Conservation (phyloP, 192 early-diverging fungal genomes). For the Backusella sp. region DNA sequence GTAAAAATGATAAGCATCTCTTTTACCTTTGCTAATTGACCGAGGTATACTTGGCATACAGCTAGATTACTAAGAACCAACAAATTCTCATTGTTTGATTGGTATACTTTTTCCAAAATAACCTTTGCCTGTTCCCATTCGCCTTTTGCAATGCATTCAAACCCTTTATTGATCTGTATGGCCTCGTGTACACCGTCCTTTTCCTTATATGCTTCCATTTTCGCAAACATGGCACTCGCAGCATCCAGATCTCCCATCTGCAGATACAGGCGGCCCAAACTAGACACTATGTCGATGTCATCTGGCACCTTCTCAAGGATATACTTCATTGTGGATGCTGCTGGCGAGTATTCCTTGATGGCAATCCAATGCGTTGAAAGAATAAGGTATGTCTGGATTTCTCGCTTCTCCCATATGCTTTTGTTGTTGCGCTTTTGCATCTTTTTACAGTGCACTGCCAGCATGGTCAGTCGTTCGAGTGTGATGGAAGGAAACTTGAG, state of each 20-base stretch:
- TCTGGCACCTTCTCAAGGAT: constrained; percentile 21
- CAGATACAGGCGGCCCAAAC: constrained; percentile 46
- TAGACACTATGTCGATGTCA: constrained; percentile 41
- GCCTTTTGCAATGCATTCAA: constrained; percentile 39
- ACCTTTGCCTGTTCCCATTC: constrained; percentile 43
- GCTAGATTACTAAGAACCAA: constrained; percentile 48
- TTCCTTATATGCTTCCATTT: constrained; percentile 14
- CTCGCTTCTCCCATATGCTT: constrained; percentile 33
- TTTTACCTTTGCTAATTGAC: constrained; percentile 32
- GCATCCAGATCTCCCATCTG: constrained; percentile 43
- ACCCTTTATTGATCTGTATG: constrained; percentile 39
- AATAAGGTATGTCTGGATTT: constrained; percentile 45
- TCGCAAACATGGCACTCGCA: constrained; percentile 33
- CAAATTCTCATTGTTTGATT: constrained; percentile 44
- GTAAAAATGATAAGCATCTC: background rate
- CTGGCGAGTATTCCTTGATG: constrained; percentile 41
- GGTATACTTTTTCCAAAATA: constrained; percentile 39
- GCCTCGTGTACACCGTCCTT: constrained; percentile 22
- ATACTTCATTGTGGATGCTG: constrained; percentile 36
- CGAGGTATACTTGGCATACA: constrained; percentile 50
- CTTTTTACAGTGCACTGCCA: constrained; percentile 46
- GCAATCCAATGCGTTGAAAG: constrained; percentile 43
- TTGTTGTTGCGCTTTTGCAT: constrained; percentile 10
- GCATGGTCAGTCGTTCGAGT: constrained; percentile 41
- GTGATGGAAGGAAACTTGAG: constrained; percentile 39